phyloP scores from a whole-genome alignment of 352 stramenopile genomes.

The Peronosclerospora sorghi region DNA sequence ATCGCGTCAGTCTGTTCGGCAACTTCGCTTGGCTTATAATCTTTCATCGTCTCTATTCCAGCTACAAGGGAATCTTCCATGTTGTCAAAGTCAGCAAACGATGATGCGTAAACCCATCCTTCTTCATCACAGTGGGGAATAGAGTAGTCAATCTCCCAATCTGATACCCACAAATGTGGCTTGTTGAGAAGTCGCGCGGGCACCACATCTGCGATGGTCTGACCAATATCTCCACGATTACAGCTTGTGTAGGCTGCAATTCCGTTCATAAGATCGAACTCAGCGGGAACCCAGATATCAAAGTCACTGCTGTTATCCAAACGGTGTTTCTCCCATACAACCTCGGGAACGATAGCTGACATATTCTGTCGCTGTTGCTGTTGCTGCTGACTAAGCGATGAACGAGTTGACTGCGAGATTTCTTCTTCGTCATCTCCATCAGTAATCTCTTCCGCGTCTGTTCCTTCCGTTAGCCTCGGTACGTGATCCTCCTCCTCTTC shows the following conservation, averaged over 20 bases:
- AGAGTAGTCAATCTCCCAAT: constrained; percentile 51
- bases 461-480: constrained; percentile 20
- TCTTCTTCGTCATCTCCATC: constrained; percentile 29
- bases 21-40: neutral
- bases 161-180: constrained; percentile 54
- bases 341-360: constrained; percentile 30
- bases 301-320: constrained; percentile 13
- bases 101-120: constrained; percentile 59
- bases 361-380: constrained; percentile 16
- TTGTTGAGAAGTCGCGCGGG: constrained; percentile 56
- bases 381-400: constrained; percentile 17
- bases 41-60: constrained; percentile 3
- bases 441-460: constrained; percentile 16
- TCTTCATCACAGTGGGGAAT: constrained; percentile 43
- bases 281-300: constrained; percentile 20
- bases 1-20: neutral
- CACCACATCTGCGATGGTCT: constrained; percentile 49
- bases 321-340: constrained; percentile 43
- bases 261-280: constrained; percentile 29
- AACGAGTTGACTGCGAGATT: constrained; percentile 8
- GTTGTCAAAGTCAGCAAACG: constrained; percentile 26
- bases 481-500: constrained; percentile 18
- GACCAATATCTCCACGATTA: constrained; percentile 48
- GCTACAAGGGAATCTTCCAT: constrained; percentile 3
- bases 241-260: constrained; percentile 48